Percentiles rank a stretch among this genome's conserved stretches.
phyloP scores from a whole-genome alignment of 139 green algal species.

The Chlamydomonas incerta region DNA sequence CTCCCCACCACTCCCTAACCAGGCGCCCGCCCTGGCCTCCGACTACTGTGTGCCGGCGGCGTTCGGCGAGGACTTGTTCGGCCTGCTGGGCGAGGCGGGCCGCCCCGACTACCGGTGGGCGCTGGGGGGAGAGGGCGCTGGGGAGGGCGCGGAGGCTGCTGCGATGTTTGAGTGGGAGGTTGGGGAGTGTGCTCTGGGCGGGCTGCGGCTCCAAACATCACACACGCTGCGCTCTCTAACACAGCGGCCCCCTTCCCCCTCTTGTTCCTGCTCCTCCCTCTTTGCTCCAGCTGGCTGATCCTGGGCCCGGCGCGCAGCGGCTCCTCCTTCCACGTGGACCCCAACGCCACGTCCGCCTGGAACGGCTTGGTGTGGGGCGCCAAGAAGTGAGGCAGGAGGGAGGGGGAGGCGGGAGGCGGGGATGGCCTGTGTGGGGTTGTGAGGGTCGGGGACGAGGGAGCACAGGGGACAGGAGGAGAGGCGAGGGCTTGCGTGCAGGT shows the following conservation, averaged over 20 bases:
- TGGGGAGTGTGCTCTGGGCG: too few relatives aligned
- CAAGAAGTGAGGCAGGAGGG: slow-evolving; percentile 90
- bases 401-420: too few relatives aligned
- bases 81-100: slow-evolving; percentile 64
- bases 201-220: too few relatives aligned
- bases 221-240: too few relatives aligned
- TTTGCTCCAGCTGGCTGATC: slow-evolving; percentile 92
- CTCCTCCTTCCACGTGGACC: slow-evolving; percentile 88
- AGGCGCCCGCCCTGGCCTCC: slow-evolving; percentile 66
- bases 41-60: slow-evolving; percentile 79
- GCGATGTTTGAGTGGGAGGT: too few relatives aligned
- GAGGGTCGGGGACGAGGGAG: too few relatives aligned
- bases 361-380: slow-evolving; percentile 87
- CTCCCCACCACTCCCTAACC: background rate
- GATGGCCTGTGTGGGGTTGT: too few relatives aligned
- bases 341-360: slow-evolving; percentile 92
- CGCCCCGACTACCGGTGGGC: slow-evolving; percentile 79
- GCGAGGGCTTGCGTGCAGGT: too few relatives aligned
- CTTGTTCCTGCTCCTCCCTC: background rate
- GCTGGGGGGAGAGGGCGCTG: too few relatives aligned
- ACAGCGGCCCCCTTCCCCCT: too few relatives aligned
- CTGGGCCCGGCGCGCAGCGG: slow-evolving; percentile 83
- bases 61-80: slow-evolving; percentile 93
- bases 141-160: too few relatives aligned
- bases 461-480: too few relatives aligned